Conservation (phyloP, 2,329 filamentous ascomycete species). For the Bipolaris cookei region DNA sequence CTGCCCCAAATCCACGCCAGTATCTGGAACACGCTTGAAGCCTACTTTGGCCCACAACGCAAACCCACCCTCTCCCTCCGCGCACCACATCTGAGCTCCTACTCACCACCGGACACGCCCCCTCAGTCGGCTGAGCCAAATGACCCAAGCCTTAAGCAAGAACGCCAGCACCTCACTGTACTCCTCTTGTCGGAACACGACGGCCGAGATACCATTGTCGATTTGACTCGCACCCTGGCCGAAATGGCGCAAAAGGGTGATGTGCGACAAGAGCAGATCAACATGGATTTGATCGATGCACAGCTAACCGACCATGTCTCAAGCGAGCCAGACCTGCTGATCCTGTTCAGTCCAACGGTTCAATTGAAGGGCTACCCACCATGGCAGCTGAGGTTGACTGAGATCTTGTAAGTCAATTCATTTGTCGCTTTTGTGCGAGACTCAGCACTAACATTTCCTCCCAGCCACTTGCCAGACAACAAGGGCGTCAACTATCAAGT, state of each 20-base stretch:
- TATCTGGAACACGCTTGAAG: conserved; percentile 78
- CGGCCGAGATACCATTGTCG: conserved; percentile 90
- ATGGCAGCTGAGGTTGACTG: conserved; percentile 93
- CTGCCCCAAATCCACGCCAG: conserved; percentile 83
- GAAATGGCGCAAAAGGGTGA: conserved; percentile 95
- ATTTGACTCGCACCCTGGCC: conserved; percentile 89
- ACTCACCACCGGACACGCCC: conserved; percentile 56
- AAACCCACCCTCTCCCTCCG: conserved; percentile 75
- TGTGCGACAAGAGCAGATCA: conserved; percentile 81
- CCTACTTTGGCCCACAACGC: conserved; percentile 77
- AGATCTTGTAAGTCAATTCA: conserved; percentile 74
- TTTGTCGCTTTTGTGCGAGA: background rate
- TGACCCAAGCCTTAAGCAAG: conserved; percentile 45
- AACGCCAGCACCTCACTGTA: conserved; percentile 61
- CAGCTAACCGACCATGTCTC: conserved; percentile 82
- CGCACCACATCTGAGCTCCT: conserved; percentile 71
- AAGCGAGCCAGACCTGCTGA: conserved; percentile 85
- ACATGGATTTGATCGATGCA: conserved; percentile 82
- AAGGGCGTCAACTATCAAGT: conserved; percentile 90
- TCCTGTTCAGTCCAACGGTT: conserved; percentile 84
- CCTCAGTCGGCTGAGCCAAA: conserved; percentile 42
- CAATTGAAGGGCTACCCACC: conserved; percentile 91
- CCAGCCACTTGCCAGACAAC: conserved; percentile 68
- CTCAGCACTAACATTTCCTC: conserved; percentile 14
- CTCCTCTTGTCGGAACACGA: conserved; percentile 87